Evolutionary conservation across 2,329 filamentous ascomycete species (phyloP).

Genomic region (Periglandula ipomoeae): DNA sequence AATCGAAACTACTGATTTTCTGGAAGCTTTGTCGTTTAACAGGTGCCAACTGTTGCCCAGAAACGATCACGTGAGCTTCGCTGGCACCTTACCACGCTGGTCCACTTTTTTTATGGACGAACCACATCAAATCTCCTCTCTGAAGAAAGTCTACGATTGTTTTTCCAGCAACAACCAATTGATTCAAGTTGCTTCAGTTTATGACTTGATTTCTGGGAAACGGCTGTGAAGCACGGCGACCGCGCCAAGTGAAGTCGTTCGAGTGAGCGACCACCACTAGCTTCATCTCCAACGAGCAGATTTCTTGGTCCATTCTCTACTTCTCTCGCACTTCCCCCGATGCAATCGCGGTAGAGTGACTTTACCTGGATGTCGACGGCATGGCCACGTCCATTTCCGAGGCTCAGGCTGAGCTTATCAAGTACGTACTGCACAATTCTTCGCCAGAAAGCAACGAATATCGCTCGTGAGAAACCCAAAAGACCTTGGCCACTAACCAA

Average conservation of each 20-base stretch:
- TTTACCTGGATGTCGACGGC: slow-evolving; percentile 13
- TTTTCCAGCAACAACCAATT: not conserved
- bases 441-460: not conserved
- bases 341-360: slow-evolving; percentile 9
- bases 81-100: not conserved
- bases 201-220: slow-evolving; percentile 7
- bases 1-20: too few relatives aligned
- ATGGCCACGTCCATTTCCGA: slow-evolving; percentile 33
- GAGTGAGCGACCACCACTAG: not conserved
- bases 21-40: too few relatives aligned
- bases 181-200: not conserved
- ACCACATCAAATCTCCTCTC: slow-evolving; percentile 17
- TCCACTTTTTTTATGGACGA: slow-evolving; percentile 12
- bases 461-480: not conserved
- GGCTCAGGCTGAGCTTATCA: slow-evolving; percentile 50
- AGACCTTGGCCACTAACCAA: slow-evolving; percentile 9
- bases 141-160: slow-evolving; percentile 2
- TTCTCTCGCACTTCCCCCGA: slow-evolving; percentile 5
- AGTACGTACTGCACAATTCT: slow-evolving; percentile 26
- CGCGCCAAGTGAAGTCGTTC: not conserved
- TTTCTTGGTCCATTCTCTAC: not conserved
- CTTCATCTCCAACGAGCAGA: not conserved
- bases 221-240: slow-evolving; percentile 5
- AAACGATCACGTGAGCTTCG: slow-evolving; percentile 12
- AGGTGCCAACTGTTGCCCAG: not conserved